phyloP scores from a whole-genome alignment of 257 asterid species.

The Agastache rugosa region DNA sequence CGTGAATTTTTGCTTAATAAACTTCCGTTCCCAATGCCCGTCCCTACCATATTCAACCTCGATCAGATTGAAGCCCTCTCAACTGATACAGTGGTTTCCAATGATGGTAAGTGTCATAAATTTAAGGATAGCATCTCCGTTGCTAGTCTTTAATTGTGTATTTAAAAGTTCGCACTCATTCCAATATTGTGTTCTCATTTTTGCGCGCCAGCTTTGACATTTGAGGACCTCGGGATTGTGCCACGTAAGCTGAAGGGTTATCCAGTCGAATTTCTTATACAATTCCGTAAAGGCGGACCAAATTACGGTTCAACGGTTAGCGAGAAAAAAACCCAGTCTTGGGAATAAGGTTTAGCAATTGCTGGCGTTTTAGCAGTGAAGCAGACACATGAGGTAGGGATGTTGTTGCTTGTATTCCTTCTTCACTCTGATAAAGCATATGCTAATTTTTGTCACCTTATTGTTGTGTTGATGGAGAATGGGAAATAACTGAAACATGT shows the following conservation, averaged over 20 bases:
- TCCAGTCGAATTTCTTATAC: slow-evolving; percentile 80
- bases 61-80: slow-evolving; percentile 76
- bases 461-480: slow-evolving; percentile 16
- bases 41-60: slow-evolving; percentile 84
- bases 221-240: slow-evolving; percentile 75
- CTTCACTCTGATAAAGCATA: slow-evolving; percentile 17
- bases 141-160: background rate
- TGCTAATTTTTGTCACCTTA: background rate
- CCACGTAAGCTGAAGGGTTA: slow-evolving; percentile 92
- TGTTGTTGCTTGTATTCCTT: slow-evolving; percentile 26
- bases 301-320: slow-evolving; percentile 89
- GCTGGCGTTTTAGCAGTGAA: background rate
- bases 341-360: slow-evolving; percentile 51
- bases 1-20: slow-evolving; percentile 81
- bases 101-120: slow-evolving; percentile 57
- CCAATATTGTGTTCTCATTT: slow-evolving; percentile 6
- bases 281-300: slow-evolving; percentile 95
- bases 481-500: slow-evolving; percentile 9
- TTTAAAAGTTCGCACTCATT: background rate
- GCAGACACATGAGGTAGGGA: slow-evolving; percentile 27
- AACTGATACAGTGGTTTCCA: slow-evolving; percentile 75
- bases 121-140: slow-evolving; percentile 8
- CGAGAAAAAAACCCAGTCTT: slow-evolving; percentile 60
- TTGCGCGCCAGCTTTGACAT: slow-evolving; percentile 64
- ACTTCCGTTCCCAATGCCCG: slow-evolving; percentile 89